These are phyloP conservation scores for Neonectria coccinea DNA, from an alignment of 2,329 filamentous ascomycete species.

Conservation along the genomic window DNA sequence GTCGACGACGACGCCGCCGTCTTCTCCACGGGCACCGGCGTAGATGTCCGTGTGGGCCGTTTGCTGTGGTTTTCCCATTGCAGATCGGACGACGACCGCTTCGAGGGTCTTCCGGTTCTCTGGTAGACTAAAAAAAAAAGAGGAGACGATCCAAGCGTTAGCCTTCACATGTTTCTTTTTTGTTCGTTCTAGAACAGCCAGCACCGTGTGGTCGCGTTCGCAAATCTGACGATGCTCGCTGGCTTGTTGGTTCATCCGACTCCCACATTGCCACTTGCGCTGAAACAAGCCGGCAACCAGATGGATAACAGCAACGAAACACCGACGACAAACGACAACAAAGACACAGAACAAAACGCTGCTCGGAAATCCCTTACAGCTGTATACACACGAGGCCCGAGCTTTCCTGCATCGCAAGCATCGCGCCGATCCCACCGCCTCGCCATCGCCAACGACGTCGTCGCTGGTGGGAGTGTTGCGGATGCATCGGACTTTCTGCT, in stretches of 20 bases:
- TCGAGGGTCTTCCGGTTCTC: conserved; percentile 1
- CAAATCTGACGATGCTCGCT: background rate
- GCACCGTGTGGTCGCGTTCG: background rate
- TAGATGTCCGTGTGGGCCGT: background rate
- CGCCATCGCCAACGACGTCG: background rate
- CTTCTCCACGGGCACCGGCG: background rate
- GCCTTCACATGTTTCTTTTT: background rate
- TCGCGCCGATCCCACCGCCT: background rate
- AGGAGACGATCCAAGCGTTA: background rate
- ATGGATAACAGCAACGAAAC: background rate
- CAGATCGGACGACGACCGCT: background rate
- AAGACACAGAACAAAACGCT: background rate
- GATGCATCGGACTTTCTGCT: conserved; percentile 11
- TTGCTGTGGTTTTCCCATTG: conserved; percentile 1
- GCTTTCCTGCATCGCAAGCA: conserved; percentile 4
- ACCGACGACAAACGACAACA: no score
- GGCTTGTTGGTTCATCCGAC: background rate
- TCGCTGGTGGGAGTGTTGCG: conserved; percentile 2
- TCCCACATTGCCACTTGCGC: no score
- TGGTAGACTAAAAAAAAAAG: background rate
- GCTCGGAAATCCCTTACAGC: background rate
- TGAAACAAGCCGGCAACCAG: no score
- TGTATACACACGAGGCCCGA: conserved; percentile 1
- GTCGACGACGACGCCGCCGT: background rate
- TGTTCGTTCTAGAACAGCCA: background rate